Conservation (phyloP, 306 rosid species). For the Mucuna pruriens region DNA sequence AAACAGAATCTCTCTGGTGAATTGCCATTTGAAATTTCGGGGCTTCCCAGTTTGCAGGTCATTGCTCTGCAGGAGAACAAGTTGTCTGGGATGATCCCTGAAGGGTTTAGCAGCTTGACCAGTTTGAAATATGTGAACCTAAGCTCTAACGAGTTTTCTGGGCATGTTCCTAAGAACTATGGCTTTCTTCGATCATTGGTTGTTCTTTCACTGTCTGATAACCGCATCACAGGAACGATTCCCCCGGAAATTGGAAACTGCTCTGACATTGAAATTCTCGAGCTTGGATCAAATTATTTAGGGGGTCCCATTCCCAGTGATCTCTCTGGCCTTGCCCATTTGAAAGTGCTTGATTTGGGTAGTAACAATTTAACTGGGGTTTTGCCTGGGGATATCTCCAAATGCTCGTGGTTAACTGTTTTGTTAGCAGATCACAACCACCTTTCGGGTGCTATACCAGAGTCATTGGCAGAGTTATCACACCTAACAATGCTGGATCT, state of each 20-base stretch:
- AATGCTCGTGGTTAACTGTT: background rate
- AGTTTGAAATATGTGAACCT: slow-evolving; percentile 5
- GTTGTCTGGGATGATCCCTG: background rate
- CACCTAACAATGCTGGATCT: background rate
- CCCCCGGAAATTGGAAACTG: slow-evolving; percentile 3
- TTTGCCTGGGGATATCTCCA: background rate
- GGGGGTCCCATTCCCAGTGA: background rate
- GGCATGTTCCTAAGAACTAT: slow-evolving; percentile 2
- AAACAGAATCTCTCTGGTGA: slow-evolving; percentile 20
- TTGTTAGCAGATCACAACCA: slow-evolving; percentile 7
- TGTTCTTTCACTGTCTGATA: background rate
- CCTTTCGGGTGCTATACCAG: slow-evolving; percentile 1
- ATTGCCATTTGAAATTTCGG: slow-evolving; percentile 9
- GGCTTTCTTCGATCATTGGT: background rate
- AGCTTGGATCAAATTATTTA: slow-evolving; percentile 10
- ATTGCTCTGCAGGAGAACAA: slow-evolving; percentile 22
- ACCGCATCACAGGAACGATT: background rate
- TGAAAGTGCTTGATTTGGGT: slow-evolving; percentile 9
- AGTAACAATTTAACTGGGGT: background rate
- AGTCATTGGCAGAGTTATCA: slow-evolving; percentile 6
- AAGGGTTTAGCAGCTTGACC: slow-evolving; percentile 14
- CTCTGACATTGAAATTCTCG: background rate
- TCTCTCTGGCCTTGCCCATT: slow-evolving; percentile 5
- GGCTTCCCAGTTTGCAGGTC: background rate
- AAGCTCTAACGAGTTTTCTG: slow-evolving; percentile 1